phyloP scores from a whole-genome alignment of 2,329 filamentous ascomycete species.

The Ophiostoma tasmaniense region DNA sequence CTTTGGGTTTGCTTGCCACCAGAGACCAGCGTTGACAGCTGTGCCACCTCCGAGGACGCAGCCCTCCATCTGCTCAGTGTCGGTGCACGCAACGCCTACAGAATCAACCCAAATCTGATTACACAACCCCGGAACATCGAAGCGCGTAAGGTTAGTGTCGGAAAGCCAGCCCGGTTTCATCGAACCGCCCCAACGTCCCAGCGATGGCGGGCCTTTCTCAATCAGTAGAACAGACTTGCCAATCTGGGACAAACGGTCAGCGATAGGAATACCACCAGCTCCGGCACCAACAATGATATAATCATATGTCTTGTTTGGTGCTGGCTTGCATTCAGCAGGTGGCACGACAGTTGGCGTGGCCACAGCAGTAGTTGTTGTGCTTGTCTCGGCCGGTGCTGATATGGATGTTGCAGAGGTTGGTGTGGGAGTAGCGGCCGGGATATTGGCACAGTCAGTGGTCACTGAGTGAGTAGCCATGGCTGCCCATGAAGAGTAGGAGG shows the following conservation, averaged over 20 bases:
- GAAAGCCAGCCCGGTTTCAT: background rate
- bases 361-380: background rate
- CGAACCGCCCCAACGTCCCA: background rate
- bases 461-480: background rate
- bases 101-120: background rate
- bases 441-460: background rate
- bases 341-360: background rate
- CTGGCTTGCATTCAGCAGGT: background rate
- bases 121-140: background rate
- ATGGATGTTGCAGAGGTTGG: background rate
- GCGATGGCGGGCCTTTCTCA: background rate
- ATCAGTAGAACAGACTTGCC: background rate
- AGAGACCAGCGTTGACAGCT: background rate
- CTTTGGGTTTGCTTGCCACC: background rate
- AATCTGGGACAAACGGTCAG: background rate
- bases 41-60: background rate
- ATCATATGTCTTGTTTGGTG: background rate
- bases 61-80: background rate
- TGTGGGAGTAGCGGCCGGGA: background rate
- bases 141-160: background rate
- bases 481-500: background rate
- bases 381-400: background rate
- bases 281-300: background rate
- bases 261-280: background rate
- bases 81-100: background rate